phyloP scores from a whole-genome alignment of 2,329 filamentous ascomycete species.

The Penicillium sp. region DNA sequence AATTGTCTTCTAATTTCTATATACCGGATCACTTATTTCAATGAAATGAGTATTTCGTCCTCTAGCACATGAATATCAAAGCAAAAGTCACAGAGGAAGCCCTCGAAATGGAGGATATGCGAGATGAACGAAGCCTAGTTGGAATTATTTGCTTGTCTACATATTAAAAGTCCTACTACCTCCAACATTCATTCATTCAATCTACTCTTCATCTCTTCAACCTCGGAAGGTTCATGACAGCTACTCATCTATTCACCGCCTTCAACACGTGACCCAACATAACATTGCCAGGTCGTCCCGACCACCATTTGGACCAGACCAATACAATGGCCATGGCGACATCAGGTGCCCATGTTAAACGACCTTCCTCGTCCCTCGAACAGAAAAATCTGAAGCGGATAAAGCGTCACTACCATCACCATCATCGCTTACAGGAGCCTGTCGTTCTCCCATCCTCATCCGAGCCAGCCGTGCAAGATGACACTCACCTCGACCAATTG shows the following conservation, averaged over 20 bases:
- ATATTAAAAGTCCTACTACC: background rate
- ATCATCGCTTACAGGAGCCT: conserved; percentile 42
- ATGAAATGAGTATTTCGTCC: background rate
- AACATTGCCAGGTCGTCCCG: conserved; percentile 15
- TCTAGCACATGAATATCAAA: background rate
- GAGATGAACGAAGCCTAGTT: background rate
- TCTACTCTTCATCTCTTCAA: background rate
- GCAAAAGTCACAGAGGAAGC: background rate
- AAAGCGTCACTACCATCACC: conserved; percentile 42
- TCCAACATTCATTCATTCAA: too few species aligned
- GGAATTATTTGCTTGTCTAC: background rate
- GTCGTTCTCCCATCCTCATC: conserved; percentile 23
- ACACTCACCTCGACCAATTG: conserved; percentile 53
- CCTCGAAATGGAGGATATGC: background rate
- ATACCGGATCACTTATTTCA: background rate
- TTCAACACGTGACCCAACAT: background rate
- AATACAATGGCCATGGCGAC: conserved; percentile 31
- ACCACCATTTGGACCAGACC: conserved; percentile 3
- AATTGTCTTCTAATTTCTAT: background rate
- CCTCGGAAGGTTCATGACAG: background rate
- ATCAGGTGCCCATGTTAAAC: conserved; percentile 32
- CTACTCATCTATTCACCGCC: background rate
- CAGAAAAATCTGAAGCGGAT: conserved; percentile 31
- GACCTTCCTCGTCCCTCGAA: conserved; percentile 29
- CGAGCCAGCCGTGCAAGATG: conserved; percentile 49